Percentiles rank a stretch among this genome's conserved stretches.
phyloP scores from a whole-genome alignment of 257 asterid species.

The Catharanthus roseus region DNA sequence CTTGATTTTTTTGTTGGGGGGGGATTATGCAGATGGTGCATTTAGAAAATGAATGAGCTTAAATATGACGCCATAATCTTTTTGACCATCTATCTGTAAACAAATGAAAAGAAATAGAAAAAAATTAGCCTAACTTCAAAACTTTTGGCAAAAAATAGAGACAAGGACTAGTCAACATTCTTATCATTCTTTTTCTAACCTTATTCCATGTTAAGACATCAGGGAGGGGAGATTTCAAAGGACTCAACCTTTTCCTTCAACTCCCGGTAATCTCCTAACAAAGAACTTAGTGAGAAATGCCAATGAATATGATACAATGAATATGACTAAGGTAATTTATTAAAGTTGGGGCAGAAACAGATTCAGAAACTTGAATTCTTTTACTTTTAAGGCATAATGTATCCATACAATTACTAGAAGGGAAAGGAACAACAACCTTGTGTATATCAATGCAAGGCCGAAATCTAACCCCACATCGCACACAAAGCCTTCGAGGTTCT shows the following conservation, averaged over 20 bases:
- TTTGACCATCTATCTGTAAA: neutral
- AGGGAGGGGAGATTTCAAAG: too few species aligned
- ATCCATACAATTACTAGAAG: neutral
- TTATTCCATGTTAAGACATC: too few species aligned
- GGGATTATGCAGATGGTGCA: neutral
- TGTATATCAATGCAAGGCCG: slow-evolving; percentile 98
- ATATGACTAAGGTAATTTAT: neutral
- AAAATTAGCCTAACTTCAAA: neutral
- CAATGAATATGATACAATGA: neutral
- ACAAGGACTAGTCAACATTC: neutral
- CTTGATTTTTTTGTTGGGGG: too few species aligned
- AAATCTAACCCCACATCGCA: slow-evolving; percentile 62
- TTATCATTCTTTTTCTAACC: too few species aligned
- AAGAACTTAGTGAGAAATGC: too few species aligned
- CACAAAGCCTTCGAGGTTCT: slow-evolving; percentile 46
- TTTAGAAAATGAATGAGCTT: neutral
- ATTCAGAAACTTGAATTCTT: neutral
- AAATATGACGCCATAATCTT: neutral
- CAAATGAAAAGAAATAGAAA: neutral
- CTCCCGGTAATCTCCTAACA: too few species aligned
- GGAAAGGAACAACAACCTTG: slow-evolving; percentile 48
- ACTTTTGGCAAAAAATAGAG: neutral
- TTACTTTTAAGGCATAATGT: neutral
- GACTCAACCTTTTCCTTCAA: too few species aligned
- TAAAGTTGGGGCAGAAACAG: neutral